Conservation (phyloP, 2,329 filamentous ascomycete genomes). For the Ustulina deusta region DNA sequence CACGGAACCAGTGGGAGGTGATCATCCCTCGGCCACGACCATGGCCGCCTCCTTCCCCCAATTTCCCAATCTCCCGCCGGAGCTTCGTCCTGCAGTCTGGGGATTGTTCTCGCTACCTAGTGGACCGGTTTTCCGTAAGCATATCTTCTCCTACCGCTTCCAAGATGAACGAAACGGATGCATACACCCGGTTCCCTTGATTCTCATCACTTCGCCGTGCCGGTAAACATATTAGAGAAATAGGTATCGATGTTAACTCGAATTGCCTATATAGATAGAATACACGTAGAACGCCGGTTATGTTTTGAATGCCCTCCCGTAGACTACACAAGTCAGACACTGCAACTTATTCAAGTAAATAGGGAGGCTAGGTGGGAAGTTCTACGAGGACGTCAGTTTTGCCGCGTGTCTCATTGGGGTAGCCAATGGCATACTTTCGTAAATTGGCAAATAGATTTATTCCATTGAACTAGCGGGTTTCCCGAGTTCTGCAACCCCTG, state of each 20-base stretch:
- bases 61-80: not conserved
- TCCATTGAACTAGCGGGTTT: too few species aligned
- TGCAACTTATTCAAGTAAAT: conserved; percentile 3
- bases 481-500: too few species aligned
- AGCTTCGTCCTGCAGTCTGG: not conserved
- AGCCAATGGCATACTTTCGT: not conserved
- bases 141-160: not conserved
- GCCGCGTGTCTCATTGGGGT: not conserved
- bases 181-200: not conserved
- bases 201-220: not conserved
- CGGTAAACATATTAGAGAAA: too few species aligned
- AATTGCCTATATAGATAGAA: not conserved
- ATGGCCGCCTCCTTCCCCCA: not conserved
- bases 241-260: not conserved
- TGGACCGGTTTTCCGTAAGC: not conserved
- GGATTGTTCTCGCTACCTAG: not conserved
- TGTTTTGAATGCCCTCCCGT: not conserved
- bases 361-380: conserved; percentile 8
- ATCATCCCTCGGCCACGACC: too few species aligned
- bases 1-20: too few species aligned
- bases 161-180: not conserved
- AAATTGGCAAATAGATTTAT: not conserved
- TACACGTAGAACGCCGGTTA: too few species aligned
- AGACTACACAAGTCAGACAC: not conserved
- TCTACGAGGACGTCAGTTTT: not conserved